A percentile compares a stretch with the other conserved stretches of the same genome.
Conservation (phyloP, 352 stramenopile genomes). For the Pythium phragmiticola region DNA sequence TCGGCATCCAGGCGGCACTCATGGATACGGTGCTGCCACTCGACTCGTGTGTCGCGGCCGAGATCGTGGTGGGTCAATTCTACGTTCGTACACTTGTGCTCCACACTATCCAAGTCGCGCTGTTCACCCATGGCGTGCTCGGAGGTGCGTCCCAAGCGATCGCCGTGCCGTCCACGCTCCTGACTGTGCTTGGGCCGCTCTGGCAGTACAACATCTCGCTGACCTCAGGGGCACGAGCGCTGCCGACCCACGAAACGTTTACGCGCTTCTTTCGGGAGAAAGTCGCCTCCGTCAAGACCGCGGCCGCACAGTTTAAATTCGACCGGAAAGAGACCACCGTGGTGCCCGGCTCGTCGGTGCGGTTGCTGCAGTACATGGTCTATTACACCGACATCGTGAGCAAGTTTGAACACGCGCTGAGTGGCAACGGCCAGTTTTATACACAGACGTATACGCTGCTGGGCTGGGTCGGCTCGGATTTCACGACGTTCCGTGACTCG, state of each 20-base stretch:
- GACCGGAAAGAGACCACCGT: slow-evolving; percentile 22
- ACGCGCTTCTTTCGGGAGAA: slow-evolving; percentile 30
- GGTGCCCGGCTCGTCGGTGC: slow-evolving; percentile 36
- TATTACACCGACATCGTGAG: slow-evolving; percentile 41
- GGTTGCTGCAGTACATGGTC: slow-evolving; percentile 40
- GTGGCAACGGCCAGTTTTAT: slow-evolving; percentile 20
- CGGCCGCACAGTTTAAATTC: slow-evolving; percentile 35
- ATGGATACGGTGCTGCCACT: slow-evolving; percentile 30
- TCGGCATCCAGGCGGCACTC: slow-evolving; percentile 33
- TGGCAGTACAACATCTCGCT: slow-evolving; percentile 31
- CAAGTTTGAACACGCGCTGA: slow-evolving; percentile 19
- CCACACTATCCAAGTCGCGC: slow-evolving; percentile 27
- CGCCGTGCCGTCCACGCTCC: slow-evolving; percentile 23
- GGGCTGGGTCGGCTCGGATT: slow-evolving; percentile 31
- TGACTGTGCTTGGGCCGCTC: slow-evolving; percentile 28
- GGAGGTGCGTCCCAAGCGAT: slow-evolving; percentile 9
- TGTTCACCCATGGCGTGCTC: slow-evolving; percentile 22
- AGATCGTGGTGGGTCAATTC: slow-evolving; percentile 40
- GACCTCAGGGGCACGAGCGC: slow-evolving; percentile 27
- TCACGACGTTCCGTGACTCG: slow-evolving; percentile 42
- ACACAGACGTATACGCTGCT: slow-evolving; percentile 40
- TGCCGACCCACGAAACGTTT: neutral
- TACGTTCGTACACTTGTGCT: slow-evolving; percentile 41
- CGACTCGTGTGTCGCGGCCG: slow-evolving; percentile 40
- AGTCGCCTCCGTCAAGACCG: slow-evolving; percentile 26